Evolutionary conservation across 73 alveolate genomes (phyloP), one percentile per base, ranked within the genome.

Genomic region (Halteria grandinella): DNA sequence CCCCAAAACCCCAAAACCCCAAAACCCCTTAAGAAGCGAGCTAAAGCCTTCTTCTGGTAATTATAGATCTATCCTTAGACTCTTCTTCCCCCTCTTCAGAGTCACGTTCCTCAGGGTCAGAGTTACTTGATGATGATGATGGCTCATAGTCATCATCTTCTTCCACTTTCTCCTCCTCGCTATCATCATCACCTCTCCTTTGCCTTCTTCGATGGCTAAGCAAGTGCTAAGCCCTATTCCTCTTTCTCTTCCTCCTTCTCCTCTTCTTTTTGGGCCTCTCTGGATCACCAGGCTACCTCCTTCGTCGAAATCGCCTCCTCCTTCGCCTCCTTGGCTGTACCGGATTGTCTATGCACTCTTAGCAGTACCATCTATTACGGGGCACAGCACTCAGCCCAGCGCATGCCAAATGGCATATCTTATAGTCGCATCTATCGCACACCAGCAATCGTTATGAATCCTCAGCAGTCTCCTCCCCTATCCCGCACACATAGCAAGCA

Each of bases 401-500:
- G 27, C 77, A 60, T 17, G 10, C 15, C 24, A 36, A 60, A 23
- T 60, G 77, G 51, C 77, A 60, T 12, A 60, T 59, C 27, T 37
- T 60, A 21, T 60, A 60, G 27, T 60, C 77, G 43, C 77, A 60
- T 12, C 15, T 5, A 60, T 60, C 77, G 20, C 77, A 60, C 18
- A 60, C 77, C 18, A 60, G 3, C 24, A 60, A 37, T 1, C 24
- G 21, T 37, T 32, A 3, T n/a, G 37, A 55, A 36, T 60, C 58
- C n/a, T n/a, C n/a, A n/a, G n/a, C n/a, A n/a, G n/a, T n/a, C n/a
- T n/a, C n/a, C 21, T 60, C 77, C 7, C 77, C 77, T 3, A 36
- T 36, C 2, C 77, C 77, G 34, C 77, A 60, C 7, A 11, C 17
- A 25, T 60, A 60, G 58, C 77, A 60, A 60, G 77, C 77, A 60